Percentiles rank a stretch among this genome's conserved stretches.
Conservation (phyloP, 116 monocot species). For the Zostera marina region DNA sequence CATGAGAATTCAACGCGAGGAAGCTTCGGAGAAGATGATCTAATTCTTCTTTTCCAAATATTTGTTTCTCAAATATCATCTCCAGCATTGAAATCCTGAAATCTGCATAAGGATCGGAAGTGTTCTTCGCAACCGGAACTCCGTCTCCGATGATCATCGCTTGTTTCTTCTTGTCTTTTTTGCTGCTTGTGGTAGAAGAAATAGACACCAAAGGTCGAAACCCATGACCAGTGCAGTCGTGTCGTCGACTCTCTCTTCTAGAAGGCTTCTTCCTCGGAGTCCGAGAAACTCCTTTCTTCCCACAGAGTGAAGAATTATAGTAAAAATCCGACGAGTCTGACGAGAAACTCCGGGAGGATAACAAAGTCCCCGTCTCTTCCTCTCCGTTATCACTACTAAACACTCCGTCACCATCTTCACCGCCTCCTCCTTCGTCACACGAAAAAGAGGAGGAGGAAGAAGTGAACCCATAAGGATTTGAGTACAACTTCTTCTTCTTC, state of each 20-base stretch:
- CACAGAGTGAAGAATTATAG: constrained; percentile 3
- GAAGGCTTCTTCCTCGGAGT: not conserved
- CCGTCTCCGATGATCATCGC: constrained; percentile 5
- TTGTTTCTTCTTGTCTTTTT: not conserved
- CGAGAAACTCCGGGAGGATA: constrained; percentile 19
- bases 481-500: constrained; percentile 7
- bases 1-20: constrained; percentile 40
- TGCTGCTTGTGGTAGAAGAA: not conserved
- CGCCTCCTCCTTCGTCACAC: not conserved
- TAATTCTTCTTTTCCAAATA: constrained; percentile 34
- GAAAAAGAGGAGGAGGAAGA: constrained; percentile 5
- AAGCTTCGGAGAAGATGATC: constrained; percentile 46
- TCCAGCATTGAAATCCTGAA: constrained; percentile 84
- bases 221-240: not conserved
- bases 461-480: constrained; percentile 15
- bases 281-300: not conserved
- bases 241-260: constrained; percentile 3
- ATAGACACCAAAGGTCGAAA: too few relatives aligned
- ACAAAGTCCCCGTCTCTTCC: constrained; percentile 8
- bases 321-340: constrained; percentile 16
- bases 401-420: not conserved
- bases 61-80: constrained; percentile 69
- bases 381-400: constrained; percentile 8
- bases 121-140: constrained; percentile 57
- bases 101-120: constrained; percentile 57